Evolutionary conservation across 176 grass and related monocot genomes (phyloP).

Genomic region (Triticum turgidum): DNA sequence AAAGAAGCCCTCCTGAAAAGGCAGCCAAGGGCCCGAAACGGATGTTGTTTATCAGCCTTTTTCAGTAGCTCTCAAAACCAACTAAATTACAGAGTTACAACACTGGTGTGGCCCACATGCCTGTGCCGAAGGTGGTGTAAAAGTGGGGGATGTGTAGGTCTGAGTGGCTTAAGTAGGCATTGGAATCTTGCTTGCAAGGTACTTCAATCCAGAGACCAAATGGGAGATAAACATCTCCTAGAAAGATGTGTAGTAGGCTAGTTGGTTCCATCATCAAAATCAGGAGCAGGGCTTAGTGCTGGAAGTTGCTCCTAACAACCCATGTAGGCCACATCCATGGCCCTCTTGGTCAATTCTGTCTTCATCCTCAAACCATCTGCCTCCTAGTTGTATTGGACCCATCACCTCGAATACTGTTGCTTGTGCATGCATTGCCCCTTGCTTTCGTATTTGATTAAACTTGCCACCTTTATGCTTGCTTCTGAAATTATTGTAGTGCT

Average conservation of each 20-base stretch:
- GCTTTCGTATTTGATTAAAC: background rate
- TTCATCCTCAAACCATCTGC: constrained; percentile 23
- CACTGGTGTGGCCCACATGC: background rate
- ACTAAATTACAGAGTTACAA: background rate
- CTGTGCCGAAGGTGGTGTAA: constrained; percentile 18
- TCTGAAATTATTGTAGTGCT: background rate
- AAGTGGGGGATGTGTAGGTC: constrained; percentile 33
- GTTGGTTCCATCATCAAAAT: constrained; percentile 54
- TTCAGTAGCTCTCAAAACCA: background rate
- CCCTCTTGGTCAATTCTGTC: constrained; percentile 18
- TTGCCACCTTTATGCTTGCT: constrained; percentile 35
- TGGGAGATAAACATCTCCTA: constrained; percentile 30
- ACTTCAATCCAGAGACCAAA: constrained; percentile 46
- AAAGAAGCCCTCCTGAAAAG: background rate
- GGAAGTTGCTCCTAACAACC: constrained; percentile 52
- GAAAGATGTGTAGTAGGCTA: constrained; percentile 23
- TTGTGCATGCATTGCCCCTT: constrained; percentile 9
- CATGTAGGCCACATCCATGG: constrained; percentile 29
- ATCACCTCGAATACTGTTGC: constrained; percentile 35
- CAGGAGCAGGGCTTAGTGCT: constrained; percentile 37
- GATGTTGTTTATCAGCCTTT: background rate
- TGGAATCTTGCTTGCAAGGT: constrained; percentile 65
- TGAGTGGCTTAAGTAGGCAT: constrained; percentile 32
- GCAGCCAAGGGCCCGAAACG: background rate
- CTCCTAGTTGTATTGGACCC: background rate